Base-by-base conservation (phyloP, 225 moss, liverwort and hornwort species). In the Anthoceros angustus region DNA sequence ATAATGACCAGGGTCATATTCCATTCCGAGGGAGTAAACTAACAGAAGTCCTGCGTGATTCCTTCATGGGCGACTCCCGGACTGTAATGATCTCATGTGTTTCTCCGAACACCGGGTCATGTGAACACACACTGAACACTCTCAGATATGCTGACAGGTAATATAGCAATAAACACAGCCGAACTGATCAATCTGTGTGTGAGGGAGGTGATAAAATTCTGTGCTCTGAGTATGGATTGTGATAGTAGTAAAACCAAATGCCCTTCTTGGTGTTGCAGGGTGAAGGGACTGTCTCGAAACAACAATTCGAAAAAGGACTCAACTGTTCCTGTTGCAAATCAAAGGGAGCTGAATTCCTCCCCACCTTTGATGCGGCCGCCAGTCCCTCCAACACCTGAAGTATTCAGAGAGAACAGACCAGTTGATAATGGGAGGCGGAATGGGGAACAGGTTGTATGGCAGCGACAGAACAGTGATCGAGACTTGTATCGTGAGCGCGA, bases 31-130 rank as follows among this genome's bases (percentile, higher is more conserved):
- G 95, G 72, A 95, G 95, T 77, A 95, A 95, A 74, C 74, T 95
- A 66, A 95, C 95, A 61, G 95, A 95, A 82, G 95, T 95, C 66
- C 85, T 95, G 18, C 88, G 95, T 61, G 95, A 95, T 76, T 95
- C 95, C 20, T 95, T 95, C 64, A 85, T 95, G 69, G 95, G 95
- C 62, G 95, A 95, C 74, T 95, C 95, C 2, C 86, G 95, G 74
- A 95, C 95, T 64, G 95, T 95, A 42, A 95, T 95, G 95, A 95
- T 95, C 71, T 95, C 95, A n/a, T 95, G 95, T 68, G 83, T 95
- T 67, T 95, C 95, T 73, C 95, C 95, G 64, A 95, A 91, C 68
- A 85, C 95, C 20, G 95, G 95, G 61, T 95, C 95, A 72, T 95
- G 95, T 73, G 95, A 95, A 83, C 95, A 95, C 70, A 95, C 95